phyloP scores from a whole-genome alignment of 2,329 filamentous ascomycete genomes.

The Blastomyces gilchristii region DNA sequence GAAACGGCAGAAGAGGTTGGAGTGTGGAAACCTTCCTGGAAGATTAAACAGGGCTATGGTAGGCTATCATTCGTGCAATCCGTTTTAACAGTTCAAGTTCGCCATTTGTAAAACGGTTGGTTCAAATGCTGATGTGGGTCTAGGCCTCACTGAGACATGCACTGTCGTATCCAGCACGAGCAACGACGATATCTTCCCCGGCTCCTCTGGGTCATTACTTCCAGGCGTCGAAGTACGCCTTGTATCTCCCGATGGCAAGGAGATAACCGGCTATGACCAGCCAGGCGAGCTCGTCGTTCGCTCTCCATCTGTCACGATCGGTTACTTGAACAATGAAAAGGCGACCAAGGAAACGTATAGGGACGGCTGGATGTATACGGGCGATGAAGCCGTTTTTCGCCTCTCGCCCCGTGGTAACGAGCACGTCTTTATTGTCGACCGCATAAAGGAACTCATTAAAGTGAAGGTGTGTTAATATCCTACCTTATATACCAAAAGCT shows the following conservation, averaged over 20 bases:
- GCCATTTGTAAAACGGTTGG: neutral
- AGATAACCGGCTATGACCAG: constrained; percentile 59
- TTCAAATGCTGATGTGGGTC: constrained; percentile 6
- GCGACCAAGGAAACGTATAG: constrained; percentile 73
- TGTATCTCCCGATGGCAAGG: constrained; percentile 56
- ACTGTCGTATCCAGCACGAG: constrained; percentile 56
- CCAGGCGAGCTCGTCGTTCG: constrained; percentile 75
- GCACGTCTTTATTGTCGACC: constrained; percentile 76
- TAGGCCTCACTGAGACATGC: constrained; percentile 64
- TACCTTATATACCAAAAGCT: neutral
- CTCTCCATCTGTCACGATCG: constrained; percentile 64
- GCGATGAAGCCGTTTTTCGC: constrained; percentile 68
- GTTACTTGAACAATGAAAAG: constrained; percentile 78
- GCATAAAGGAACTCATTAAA: constrained; percentile 69
- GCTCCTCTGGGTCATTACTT: constrained; percentile 61
- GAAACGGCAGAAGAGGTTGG: constrained; percentile 59
- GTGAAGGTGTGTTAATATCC: constrained; percentile 50
- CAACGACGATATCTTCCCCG: constrained; percentile 54
- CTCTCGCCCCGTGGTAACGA: constrained; percentile 57
- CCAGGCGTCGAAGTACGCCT: constrained; percentile 57
- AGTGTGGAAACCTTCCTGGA: constrained; percentile 53
- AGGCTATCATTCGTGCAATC: constrained; percentile 15
- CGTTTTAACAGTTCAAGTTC: neutral
- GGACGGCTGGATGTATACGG: constrained; percentile 72
- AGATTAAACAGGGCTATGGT: constrained; percentile 63